A percentile compares a stretch with the other conserved stretches of the same genome.
These are phyloP conservation scores for Fraxinus anomala DNA, from an alignment of 257 asterid species.

Conservation along the genomic window DNA sequence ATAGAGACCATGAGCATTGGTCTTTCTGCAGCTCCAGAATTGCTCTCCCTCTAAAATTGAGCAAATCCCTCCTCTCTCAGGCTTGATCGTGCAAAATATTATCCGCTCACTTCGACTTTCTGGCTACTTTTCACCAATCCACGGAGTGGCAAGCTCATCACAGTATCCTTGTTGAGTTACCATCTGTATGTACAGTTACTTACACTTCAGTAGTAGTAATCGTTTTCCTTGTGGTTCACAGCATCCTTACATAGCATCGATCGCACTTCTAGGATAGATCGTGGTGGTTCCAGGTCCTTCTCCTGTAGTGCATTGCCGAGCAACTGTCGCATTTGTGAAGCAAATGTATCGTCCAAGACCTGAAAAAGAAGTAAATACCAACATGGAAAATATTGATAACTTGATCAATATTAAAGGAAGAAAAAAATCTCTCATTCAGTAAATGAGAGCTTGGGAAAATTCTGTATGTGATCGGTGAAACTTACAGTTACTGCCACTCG, in stretches of 20 bases:
- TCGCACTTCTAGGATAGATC: constrained; percentile 72
- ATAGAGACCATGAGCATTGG: constrained; percentile 37
- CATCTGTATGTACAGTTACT: constrained; percentile 10
- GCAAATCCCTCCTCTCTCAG: neutral
- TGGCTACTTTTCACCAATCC: neutral
- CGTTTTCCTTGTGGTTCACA: constrained; percentile 56
- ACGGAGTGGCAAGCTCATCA: neutral
- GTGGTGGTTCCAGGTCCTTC: constrained; percentile 81
- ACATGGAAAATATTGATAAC: neutral
- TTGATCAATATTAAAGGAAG: neutral
- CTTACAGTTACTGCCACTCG: constrained; percentile 85
- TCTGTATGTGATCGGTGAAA: neutral
- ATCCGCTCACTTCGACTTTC: neutral
- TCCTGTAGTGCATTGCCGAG: constrained; percentile 77
- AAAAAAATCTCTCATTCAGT: neutral
- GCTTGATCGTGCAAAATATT: neutral
- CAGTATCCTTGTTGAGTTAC: neutral
- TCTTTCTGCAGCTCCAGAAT: constrained; percentile 3
- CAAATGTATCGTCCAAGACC: constrained; percentile 82
- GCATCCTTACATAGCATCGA: constrained; percentile 85
- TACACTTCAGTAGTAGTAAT: constrained; percentile 56
- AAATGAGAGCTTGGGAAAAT: neutral
- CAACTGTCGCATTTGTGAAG: constrained; percentile 79
- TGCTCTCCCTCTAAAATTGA: constrained; percentile 15
- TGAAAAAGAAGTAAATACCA: constrained; percentile 24